These are phyloP conservation scores for Claviceps fusiformis DNA, from an alignment of 2,329 filamentous ascomycete species.

Conservation along the genomic window DNA sequence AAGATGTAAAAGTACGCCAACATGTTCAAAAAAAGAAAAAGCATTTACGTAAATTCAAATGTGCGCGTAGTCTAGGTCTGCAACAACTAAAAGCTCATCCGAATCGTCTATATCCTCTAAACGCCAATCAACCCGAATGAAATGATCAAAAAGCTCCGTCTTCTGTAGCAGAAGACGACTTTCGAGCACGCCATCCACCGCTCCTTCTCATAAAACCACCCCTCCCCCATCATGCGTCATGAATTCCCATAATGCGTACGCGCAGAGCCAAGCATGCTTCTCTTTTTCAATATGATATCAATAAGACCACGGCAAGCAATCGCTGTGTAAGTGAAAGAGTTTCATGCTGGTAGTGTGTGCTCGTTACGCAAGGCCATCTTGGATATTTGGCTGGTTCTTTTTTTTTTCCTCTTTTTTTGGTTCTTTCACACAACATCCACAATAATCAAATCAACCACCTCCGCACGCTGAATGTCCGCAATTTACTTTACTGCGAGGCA, in stretches of 20 bases:
- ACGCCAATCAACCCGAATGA: conserved; percentile 23
- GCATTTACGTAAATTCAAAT: conserved; percentile 5
- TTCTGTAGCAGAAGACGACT: conserved; percentile 4
- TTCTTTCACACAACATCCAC: conserved; percentile 2
- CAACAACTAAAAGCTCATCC: conserved; percentile 19
- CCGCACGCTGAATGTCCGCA: background rate
- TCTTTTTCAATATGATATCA: conserved; percentile 8
- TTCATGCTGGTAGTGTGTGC: conserved; percentile 3
- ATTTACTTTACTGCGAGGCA: conserved; percentile 61
- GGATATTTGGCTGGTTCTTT: conserved; percentile 1
- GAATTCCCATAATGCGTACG: conserved; percentile 3
- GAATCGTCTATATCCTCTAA: conserved; percentile 26
- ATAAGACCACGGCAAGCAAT: conserved; percentile 8
- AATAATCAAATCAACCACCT: background rate
- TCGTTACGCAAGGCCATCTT: conserved; percentile 3
- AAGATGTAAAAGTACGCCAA: background rate
- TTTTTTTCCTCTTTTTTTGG: no score
- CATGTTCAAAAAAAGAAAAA: background rate
- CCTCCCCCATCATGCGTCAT: conserved; percentile 4
- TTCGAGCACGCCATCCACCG: conserved; percentile 4
- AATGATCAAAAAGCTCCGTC: conserved; percentile 15
- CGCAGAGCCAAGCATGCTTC: background rate
- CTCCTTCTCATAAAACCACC: conserved; percentile 1
- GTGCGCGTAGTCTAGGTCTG: conserved; percentile 11
- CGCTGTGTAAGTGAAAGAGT: conserved; percentile 5